A percentile compares a stretch with the other conserved stretches of the same genome.
Evolutionary conservation across 1,284 basidiomycete genomes (phyloP).

Genomic region (Bjerkandera adusta): DNA sequence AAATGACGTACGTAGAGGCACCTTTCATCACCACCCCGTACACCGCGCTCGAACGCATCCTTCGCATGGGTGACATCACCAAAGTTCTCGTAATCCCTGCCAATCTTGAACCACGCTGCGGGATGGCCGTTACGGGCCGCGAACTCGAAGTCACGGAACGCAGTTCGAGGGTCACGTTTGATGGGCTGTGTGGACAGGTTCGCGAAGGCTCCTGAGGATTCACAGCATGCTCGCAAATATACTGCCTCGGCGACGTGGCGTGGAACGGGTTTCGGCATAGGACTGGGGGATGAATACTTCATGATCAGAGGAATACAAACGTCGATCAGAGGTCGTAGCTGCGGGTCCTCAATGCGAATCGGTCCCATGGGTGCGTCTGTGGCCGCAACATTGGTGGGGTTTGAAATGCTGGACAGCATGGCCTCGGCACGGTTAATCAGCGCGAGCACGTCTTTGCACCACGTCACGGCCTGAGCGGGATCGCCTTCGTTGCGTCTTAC

Average conservation of each 20-base stretch:
- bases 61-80: conserved; percentile 68
- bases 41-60: conserved; percentile 84
- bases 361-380: conserved; percentile 43
- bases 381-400: conserved; percentile 38
- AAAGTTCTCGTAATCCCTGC: conserved; percentile 89
- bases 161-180: conserved; percentile 46
- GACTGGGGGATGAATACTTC: conserved; percentile 40
- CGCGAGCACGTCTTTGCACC: conserved; percentile 79
- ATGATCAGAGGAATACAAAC: conserved; percentile 65
- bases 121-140: conserved; percentile 73
- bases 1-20: conserved; percentile 70
- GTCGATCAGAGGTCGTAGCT: conserved; percentile 59
- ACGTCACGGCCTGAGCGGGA: conserved; percentile 60
- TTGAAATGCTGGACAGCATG: conserved; percentile 26
- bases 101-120: conserved; percentile 86
- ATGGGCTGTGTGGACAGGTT: conserved; percentile 57
- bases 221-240: conserved; percentile 72
- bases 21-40: conserved; percentile 67
- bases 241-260: conserved; percentile 68
- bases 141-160: conserved; percentile 87
- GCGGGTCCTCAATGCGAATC: conserved; percentile 57
- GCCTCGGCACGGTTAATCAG: conserved; percentile 66
- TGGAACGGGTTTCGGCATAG: conserved; percentile 35
- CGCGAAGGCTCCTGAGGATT: conserved; percentile 66
- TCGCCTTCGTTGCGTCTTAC: conserved; percentile 53